phyloP scores from a whole-genome alignment of 176 grass and related monocot genomes.

The barley (Hordeum vulgare) region DNA sequence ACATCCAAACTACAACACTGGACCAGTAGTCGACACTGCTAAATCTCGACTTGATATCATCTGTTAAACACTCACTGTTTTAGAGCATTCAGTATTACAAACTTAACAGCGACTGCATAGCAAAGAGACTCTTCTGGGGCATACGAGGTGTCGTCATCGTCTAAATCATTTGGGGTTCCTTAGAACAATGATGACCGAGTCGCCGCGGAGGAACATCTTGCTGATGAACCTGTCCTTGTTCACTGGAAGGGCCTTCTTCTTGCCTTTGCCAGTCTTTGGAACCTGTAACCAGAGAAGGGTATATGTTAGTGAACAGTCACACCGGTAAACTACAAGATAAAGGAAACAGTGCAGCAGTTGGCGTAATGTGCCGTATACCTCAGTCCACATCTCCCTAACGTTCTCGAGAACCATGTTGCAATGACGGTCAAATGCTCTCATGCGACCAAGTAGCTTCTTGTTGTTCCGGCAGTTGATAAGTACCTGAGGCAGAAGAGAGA shows the following conservation, averaged over 20 bases:
- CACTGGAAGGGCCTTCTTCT: constrained; percentile 95
- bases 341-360: background rate
- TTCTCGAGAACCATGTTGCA: constrained; percentile 99
- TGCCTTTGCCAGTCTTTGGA: constrained; percentile 92
- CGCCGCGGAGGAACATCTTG: constrained; percentile 96
- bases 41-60: background rate
- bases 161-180: constrained; percentile 71
- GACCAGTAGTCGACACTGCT: background rate
- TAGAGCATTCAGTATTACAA: background rate
- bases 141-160: background rate
- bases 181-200: constrained; percentile 87
- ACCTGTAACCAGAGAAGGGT: constrained; percentile 22
- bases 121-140: background rate
- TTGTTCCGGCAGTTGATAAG: constrained; percentile 98
- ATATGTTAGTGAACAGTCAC: background rate
- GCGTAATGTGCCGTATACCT: constrained; percentile 28
- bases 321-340: background rate
- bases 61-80: background rate
- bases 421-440: constrained; percentile 91
- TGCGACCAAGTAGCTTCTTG: constrained; percentile 82
- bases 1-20: constrained; percentile 12
- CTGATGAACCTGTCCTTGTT: constrained; percentile 98
- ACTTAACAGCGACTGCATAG: constrained; percentile 1
- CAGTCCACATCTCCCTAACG: constrained; percentile 97
- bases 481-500: constrained; percentile 37